Evolutionary conservation across 139 green algal species (phyloP), one percentile per base, ranked within the genome.

Genomic region (Gonium pectorale): DNA sequence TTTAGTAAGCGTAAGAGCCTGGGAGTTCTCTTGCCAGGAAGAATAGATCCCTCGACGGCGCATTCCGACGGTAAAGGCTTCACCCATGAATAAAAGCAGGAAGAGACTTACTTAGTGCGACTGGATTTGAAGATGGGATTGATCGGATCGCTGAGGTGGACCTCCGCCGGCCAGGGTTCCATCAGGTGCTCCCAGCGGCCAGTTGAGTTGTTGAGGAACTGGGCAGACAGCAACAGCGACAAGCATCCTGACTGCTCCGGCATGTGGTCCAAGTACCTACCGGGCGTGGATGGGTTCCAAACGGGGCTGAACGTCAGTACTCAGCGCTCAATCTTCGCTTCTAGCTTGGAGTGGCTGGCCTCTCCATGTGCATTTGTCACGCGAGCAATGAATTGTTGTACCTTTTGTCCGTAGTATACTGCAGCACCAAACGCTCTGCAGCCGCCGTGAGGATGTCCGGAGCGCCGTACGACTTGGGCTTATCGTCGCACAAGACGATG

Each of bases 401-500:
- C 79, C 79, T 29, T 5, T 19, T 63, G 31, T 86, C 86, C 38
- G 43, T 75, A 11, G 15, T 69, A 33, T 86, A 77, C 26, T 72
- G 27, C 0, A 86, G 7, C 7, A 13, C n/a, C 35, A 90, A 27
- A 0, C 46, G 37, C 56, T 87, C 66, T 15, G 80, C 40, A 49
- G 90, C 26, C 63, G 88, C 81, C 74, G 95, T 90, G 78, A 98
- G 88, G 52, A 98, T 92, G 44, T 98, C 95, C 3, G 95, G 95
- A 19, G 94, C 94, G 15, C 95, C 95, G 88, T 95, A 97, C 2
- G 93, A 96, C 64, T 91, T 92, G 3, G 91, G 90, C 88, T 96
- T 95, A 91, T 98, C 95, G 81, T 97, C 95, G 90, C 95, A 98
- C 51, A 98, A 89, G 72, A 96, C 89, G 8, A 95, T 17, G 26